A percentile compares a stretch with the other conserved stretches of the same genome.
Evolutionary conservation across 805 yeast species (phyloP).

Genomic region (Wickerhamomyces bisporus): DNA sequence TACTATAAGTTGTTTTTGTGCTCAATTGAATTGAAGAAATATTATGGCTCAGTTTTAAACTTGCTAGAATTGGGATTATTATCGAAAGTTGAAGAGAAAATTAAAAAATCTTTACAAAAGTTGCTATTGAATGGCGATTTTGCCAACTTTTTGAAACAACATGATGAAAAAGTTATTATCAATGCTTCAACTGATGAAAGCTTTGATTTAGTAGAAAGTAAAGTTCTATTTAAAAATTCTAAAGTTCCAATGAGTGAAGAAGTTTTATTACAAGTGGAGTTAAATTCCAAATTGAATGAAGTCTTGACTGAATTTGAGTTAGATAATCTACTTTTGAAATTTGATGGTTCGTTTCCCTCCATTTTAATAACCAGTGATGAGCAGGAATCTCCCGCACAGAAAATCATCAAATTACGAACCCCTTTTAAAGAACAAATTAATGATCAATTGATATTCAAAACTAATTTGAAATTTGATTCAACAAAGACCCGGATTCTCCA

Average conservation of each 20-base stretch:
- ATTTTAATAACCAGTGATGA: constrained; percentile 12
- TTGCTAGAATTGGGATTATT: constrained; percentile 29
- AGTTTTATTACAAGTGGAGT: constrained; percentile 26
- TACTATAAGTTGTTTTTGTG: constrained; percentile 35
- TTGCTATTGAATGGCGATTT: constrained; percentile 2
- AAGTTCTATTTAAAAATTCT: constrained; percentile 16
- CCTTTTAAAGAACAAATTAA: too few species aligned
- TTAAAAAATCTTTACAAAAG: not conserved
- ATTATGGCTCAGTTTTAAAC: constrained; percentile 29
- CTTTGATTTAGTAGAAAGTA: constrained; percentile 21
- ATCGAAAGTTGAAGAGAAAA: constrained; percentile 1
- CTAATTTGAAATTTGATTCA: constrained; percentile 15
- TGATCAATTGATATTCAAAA: constrained; percentile 1
- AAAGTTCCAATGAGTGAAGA: constrained; percentile 17
- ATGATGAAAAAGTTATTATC: constrained; percentile 11
- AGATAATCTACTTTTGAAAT: constrained; percentile 8
- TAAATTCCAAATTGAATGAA: constrained; percentile 25
- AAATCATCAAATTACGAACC: constrained; percentile 4
- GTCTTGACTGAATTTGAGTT: constrained; percentile 5
- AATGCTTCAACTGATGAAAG: constrained; percentile 22
- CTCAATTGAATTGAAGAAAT: constrained; percentile 27
- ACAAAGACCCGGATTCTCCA: constrained; percentile 13
- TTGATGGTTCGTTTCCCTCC: constrained; percentile 15
- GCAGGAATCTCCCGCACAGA: not conserved
- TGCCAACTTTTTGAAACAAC: constrained; percentile 3